phyloP scores from a whole-genome alignment of 2,329 filamentous ascomycete species.

The Eutypa lata region DNA sequence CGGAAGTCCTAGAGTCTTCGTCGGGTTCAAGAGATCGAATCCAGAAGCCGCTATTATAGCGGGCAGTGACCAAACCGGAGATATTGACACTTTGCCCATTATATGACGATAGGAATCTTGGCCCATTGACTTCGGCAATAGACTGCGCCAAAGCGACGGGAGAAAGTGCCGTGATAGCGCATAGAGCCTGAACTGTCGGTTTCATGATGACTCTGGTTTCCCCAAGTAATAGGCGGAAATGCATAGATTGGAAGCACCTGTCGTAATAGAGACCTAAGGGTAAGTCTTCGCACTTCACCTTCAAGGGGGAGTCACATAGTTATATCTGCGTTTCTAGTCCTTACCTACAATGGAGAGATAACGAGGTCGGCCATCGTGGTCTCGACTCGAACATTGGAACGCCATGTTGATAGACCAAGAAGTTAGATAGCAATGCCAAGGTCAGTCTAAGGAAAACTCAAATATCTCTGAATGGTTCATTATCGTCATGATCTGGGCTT shows the following conservation, averaged over 20 bases:
- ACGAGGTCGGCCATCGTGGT: background rate
- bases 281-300: background rate
- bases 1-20: slow-evolving; percentile 54
- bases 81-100: slow-evolving; percentile 55
- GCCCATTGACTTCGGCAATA: slow-evolving; percentile 64
- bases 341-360: no score
- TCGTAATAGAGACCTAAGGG: no score
- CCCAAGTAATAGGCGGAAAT: background rate
- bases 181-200: background rate
- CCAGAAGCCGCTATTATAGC: slow-evolving; percentile 60
- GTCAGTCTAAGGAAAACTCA: background rate
- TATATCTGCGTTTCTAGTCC: background rate
- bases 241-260: background rate
- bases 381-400: background rate
- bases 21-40: slow-evolving; percentile 59
- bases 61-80: slow-evolving; percentile 63
- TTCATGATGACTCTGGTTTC: background rate
- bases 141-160: slow-evolving; percentile 26
- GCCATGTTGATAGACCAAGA: background rate
- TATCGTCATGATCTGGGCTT: background rate
- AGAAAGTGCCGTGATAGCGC: background rate
- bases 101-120: slow-evolving; percentile 60
- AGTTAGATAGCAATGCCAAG: background rate
- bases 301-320: background rate
- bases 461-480: background rate